Evolutionary conservation across 257 asterid genomes (phyloP).

Genomic region (Forsythia viridissima): DNA sequence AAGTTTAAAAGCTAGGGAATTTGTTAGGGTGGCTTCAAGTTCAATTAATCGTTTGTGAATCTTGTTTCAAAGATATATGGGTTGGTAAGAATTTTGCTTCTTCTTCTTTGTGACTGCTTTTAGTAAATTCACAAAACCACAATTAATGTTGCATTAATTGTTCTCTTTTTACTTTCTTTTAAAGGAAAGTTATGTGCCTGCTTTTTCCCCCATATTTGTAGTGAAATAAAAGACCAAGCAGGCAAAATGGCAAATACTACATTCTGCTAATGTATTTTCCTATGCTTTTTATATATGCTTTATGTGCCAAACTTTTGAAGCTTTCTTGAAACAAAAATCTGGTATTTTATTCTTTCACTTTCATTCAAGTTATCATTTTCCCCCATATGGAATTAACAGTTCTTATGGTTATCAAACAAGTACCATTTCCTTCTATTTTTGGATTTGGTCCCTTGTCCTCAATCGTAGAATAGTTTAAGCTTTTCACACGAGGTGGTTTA

Average conservation of each 20-base stretch:
- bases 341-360: neutral
- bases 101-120: neutral
- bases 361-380: neutral
- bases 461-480: too few relatives aligned
- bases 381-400: too few relatives aligned
- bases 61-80: neutral
- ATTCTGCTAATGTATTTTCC: neutral
- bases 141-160: neutral
- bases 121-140: neutral
- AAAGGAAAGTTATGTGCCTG: neutral
- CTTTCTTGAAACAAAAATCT: neutral
- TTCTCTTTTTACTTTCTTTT: neutral
- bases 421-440: too few relatives aligned
- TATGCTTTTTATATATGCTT: too few relatives aligned
- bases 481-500: too few relatives aligned
- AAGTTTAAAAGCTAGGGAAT: constrained; percentile 20
- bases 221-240: neutral
- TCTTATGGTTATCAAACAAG: too few relatives aligned
- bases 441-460: too few relatives aligned
- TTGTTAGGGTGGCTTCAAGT: neutral
- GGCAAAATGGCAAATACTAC: neutral
- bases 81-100: neutral
- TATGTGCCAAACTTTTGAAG: neutral
- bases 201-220: neutral
- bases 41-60: neutral